Evolutionary conservation across 1,284 basidiomycete species (phyloP).

Genomic region (Puccinia triticina): DNA sequence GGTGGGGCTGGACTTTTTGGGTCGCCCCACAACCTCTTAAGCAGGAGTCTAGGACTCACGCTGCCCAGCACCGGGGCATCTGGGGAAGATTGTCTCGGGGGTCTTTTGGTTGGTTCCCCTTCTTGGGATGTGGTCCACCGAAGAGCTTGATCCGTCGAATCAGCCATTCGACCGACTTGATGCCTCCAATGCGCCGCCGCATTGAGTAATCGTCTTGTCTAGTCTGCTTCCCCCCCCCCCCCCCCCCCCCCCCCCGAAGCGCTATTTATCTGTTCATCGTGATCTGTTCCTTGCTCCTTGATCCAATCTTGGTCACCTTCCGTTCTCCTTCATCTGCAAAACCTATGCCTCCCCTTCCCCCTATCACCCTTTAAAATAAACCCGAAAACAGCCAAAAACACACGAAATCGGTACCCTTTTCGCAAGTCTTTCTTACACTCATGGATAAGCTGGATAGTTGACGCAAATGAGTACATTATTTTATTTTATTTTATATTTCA

Average conservation of each 20-base stretch:
- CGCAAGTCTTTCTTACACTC: not conserved
- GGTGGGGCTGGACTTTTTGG: conserved; percentile 27
- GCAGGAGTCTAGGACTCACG: conserved; percentile 33
- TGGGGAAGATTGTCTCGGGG: conserved; percentile 28
- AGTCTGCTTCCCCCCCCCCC: no score
- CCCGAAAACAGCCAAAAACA: no score
- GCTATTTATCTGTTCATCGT: not conserved
- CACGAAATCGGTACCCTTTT: not conserved
- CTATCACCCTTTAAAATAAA: no score
- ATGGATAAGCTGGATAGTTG: conserved; percentile 31
- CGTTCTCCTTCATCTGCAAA: no score
- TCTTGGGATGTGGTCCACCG: conserved; percentile 39
- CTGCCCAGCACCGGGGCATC: not conserved
- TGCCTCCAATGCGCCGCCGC: not conserved
- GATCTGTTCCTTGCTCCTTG: no score
- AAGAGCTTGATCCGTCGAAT: not conserved
- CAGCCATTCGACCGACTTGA: not conserved
- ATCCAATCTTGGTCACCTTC: no score
- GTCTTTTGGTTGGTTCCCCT: conserved; percentile 18
- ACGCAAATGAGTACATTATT: not conserved
- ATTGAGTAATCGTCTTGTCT: no score
- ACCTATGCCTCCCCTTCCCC: no score
- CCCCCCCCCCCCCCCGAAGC: not conserved
- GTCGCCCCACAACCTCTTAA: conserved; percentile 42
- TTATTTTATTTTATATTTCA: not conserved